These are phyloP conservation scores for Trichoderma sp. DNA, from an alignment of 2,329 filamentous ascomycete species.

Conservation along the genomic window DNA sequence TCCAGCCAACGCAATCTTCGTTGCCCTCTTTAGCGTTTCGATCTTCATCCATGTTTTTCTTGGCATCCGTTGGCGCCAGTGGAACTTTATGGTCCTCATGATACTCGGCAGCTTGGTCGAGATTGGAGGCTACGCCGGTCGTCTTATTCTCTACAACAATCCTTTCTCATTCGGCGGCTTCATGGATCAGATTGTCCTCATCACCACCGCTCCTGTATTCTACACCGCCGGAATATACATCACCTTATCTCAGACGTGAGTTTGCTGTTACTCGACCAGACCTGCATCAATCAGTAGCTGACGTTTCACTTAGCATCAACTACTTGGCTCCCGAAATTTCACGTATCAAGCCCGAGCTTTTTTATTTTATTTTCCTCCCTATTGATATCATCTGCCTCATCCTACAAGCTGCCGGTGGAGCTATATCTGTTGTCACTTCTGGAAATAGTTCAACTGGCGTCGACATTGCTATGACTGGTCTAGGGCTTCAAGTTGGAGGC, in stretches of 20 bases:
- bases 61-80: conserved; percentile 46
- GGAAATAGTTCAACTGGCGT: conserved; percentile 50
- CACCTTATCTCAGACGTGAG: conserved; percentile 52
- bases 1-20: conserved; percentile 51
- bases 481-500: conserved; percentile 61
- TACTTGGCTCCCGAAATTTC: conserved; percentile 45
- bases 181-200: conserved; percentile 66
- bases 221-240: conserved; percentile 57
- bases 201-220: conserved; percentile 48
- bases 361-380: conserved; percentile 55
- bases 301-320: conserved; percentile 42
- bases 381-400: conserved; percentile 59
- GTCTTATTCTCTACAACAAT: conserved; percentile 59
- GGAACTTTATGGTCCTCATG: conserved; percentile 54
- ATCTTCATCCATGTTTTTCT: conserved; percentile 47
- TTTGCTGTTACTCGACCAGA: not conserved
- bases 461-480: conserved; percentile 51
- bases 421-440: conserved; percentile 49
- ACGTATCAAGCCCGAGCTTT: conserved; percentile 46
- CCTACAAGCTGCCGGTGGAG: conserved; percentile 60
- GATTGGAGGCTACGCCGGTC: conserved; percentile 63
- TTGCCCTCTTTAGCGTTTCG: conserved; percentile 47
- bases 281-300: not conserved
- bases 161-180: conserved; percentile 62
- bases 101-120: conserved; percentile 58